These are phyloP conservation scores for Xylariaceae sp. DNA, from an alignment of 2,329 filamentous ascomycete genomes.

Conservation along the genomic window DNA sequence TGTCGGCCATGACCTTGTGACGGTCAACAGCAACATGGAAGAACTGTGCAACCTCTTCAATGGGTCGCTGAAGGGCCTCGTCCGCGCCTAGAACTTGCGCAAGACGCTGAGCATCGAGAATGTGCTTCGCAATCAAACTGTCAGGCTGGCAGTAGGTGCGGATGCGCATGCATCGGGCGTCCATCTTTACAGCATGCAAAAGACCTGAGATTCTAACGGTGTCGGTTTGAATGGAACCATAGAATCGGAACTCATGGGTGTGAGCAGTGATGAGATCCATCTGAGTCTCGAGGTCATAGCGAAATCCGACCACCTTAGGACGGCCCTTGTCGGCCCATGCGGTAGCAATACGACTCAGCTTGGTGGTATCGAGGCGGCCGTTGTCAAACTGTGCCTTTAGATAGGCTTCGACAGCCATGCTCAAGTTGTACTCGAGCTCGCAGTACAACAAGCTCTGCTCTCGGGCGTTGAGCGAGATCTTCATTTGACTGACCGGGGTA, in stretches of 20 bases:
- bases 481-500: slow-evolving; percentile 10
- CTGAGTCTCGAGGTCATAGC: slow-evolving; percentile 57
- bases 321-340: slow-evolving; percentile 49
- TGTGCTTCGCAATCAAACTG: slow-evolving; percentile 52
- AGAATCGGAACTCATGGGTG: slow-evolving; percentile 49
- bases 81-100: slow-evolving; percentile 45
- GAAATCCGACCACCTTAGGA: slow-evolving; percentile 51
- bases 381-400: slow-evolving; percentile 48
- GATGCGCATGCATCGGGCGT: slow-evolving; percentile 48
- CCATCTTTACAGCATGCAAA: slow-evolving; percentile 47
- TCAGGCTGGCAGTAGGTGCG: slow-evolving; percentile 56
- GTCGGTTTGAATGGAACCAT: slow-evolving; percentile 41
- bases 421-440: slow-evolving; percentile 53
- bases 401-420: slow-evolving; percentile 47
- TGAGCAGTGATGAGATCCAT: slow-evolving; percentile 50
- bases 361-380: slow-evolving; percentile 49
- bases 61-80: slow-evolving; percentile 40
- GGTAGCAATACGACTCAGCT: slow-evolving; percentile 48
- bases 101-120: slow-evolving; percentile 48
- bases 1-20: slow-evolving; percentile 31
- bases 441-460: slow-evolving; percentile 56
- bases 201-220: slow-evolving; percentile 42
- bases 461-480: slow-evolving; percentile 48
- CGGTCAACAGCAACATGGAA: slow-evolving; percentile 50
- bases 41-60: slow-evolving; percentile 49